Conservation (phyloP, 495 filamentous ascomycete species). For the Tuber indicum region DNA sequence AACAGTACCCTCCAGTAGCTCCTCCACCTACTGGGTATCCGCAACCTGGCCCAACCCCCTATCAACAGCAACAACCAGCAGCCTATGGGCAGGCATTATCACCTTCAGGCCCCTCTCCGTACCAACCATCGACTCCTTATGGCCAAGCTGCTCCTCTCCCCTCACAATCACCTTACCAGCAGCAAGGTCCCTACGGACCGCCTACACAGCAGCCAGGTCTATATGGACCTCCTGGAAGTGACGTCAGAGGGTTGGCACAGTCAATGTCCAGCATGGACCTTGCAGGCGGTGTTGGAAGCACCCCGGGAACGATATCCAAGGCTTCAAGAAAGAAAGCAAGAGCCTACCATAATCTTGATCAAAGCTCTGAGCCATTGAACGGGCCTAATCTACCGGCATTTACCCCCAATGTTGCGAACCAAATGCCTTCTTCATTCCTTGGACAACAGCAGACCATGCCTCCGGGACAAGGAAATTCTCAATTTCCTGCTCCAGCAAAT, state of each 20-base stretch:
- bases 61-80: constrained; percentile 45
- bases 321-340: constrained; percentile 78
- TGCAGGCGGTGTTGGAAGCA: constrained; percentile 54
- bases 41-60: constrained; percentile 48
- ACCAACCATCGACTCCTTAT: constrained; percentile 28
- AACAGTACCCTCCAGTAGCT: constrained; percentile 55
- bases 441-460: constrained; percentile 44
- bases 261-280: constrained; percentile 82
- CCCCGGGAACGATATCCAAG: constrained; percentile 50
- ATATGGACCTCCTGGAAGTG: constrained; percentile 44
- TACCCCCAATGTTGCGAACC: constrained; percentile 46
- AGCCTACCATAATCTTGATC: constrained; percentile 84
- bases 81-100: constrained; percentile 46
- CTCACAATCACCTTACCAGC: constrained; percentile 33
- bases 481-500: constrained; percentile 58
- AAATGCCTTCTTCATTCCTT: constrained; percentile 45
- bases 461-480: constrained; percentile 53
- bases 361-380: constrained; percentile 49
- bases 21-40: constrained; percentile 56
- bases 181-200: constrained; percentile 39
- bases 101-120: constrained; percentile 38
- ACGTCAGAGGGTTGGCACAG: constrained; percentile 60
- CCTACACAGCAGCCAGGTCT: constrained; percentile 32
- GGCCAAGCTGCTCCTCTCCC: constrained; percentile 42
- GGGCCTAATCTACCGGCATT: constrained; percentile 67